Evolutionary conservation across 2,329 filamentous ascomycete species (phyloP).

Genomic region (Teratosphaeria zuluensis): DNA sequence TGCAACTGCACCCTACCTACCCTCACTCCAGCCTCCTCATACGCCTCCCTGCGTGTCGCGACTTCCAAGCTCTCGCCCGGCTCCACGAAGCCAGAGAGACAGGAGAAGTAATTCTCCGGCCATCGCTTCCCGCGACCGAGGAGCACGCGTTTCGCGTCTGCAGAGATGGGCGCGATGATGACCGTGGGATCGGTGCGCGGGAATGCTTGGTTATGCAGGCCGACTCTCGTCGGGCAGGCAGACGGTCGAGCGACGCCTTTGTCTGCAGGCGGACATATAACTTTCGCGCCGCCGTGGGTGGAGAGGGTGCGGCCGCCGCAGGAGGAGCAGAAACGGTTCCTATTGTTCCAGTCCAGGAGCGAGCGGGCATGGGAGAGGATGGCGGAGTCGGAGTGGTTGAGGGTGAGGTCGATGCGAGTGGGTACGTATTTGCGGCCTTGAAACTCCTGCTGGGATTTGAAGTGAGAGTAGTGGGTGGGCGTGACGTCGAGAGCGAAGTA

Average conservation of each 20-base stretch:
- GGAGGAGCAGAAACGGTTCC: neutral
- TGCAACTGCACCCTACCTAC: neutral
- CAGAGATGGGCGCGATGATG: neutral
- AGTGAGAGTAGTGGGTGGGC: slow-evolving; percentile 13
- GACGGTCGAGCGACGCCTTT: neutral
- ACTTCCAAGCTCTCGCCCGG: neutral
- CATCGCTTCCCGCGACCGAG: neutral
- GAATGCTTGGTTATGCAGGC: neutral
- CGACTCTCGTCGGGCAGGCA: neutral
- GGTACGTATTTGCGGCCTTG: neutral
- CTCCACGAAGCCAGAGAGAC: neutral
- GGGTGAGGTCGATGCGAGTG: neutral
- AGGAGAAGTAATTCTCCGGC: neutral
- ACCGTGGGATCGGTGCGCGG: neutral
- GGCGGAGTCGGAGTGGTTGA: neutral
- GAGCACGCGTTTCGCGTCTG: neutral
- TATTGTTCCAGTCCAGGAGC: neutral
- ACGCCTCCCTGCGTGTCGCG: neutral
- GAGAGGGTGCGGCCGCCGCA: neutral
- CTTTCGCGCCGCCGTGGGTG: neutral
- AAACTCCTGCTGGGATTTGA: neutral
- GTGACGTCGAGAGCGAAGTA: neutral
- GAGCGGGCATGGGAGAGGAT: neutral
- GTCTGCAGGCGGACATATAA: neutral
- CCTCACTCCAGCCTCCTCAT: slow-evolving; percentile 1